Evolutionary conservation across 2,329 filamentous ascomycete genomes (phyloP).

Genomic region (Botryotinia calthae): DNA sequence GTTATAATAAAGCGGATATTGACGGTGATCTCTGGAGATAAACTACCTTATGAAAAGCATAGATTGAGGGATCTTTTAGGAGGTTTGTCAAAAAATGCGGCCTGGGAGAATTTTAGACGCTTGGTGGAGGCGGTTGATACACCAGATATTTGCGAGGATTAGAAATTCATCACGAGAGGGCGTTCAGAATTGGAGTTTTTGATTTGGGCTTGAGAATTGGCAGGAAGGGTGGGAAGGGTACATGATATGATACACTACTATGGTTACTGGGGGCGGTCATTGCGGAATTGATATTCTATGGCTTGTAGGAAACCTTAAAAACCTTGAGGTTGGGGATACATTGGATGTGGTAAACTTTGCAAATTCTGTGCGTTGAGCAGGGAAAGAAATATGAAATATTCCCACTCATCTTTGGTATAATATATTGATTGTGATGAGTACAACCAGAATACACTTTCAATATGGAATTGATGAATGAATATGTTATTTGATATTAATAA

Average conservation of each 20-base stretch:
- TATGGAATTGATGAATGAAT: neutral
- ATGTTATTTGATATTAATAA: neutral
- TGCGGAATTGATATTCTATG: no score
- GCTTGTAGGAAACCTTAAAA: neutral
- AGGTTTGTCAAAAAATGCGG: neutral
- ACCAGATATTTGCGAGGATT: neutral
- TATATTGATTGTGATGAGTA: no score
- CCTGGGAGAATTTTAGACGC: slow-evolving; percentile 12
- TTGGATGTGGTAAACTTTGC: neutral
- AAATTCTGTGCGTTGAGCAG: neutral
- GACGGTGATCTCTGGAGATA: slow-evolving; percentile 51
- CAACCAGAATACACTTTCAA: neutral
- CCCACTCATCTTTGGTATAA: neutral
- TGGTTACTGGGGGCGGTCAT: neutral
- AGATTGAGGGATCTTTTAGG: slow-evolving; percentile 47
- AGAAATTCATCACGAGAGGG: neutral
- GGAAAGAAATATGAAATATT: neutral
- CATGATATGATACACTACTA: slow-evolving; percentile 8
- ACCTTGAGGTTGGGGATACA: neutral
- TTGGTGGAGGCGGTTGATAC: slow-evolving; percentile 10
- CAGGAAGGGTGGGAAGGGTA: neutral
- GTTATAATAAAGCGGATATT: slow-evolving; percentile 58
- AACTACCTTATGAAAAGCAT: slow-evolving; percentile 48
- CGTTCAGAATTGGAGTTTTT: neutral
- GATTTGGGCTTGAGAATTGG: neutral